Evolutionary conservation across 352 stramenopile species (phyloP).

Genomic region (Pythium aquatile): DNA sequence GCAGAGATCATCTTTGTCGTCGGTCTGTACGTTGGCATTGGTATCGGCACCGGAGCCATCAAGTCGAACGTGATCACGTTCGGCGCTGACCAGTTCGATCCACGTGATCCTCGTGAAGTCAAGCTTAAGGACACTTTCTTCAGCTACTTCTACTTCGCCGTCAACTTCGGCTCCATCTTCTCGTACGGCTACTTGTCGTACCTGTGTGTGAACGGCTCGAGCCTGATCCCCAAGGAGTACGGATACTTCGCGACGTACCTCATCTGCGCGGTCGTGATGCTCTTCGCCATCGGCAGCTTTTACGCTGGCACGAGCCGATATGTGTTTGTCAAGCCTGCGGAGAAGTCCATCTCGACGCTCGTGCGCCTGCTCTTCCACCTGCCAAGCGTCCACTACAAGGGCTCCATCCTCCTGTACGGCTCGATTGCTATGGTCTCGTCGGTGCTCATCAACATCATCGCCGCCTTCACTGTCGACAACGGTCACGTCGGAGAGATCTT

Average conservation of each 20-base stretch:
- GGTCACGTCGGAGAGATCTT: conserved; percentile 40
- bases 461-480: conserved; percentile 44
- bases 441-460: conserved; percentile 54
- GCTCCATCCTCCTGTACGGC: conserved; percentile 37
- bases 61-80: conserved; percentile 34
- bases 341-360: conserved; percentile 45
- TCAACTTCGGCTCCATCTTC: conserved; percentile 70
- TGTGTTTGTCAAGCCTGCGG: conserved; percentile 39
- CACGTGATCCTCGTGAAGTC: conserved; percentile 36
- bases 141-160: conserved; percentile 78
- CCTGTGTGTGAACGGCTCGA: conserved; percentile 70
- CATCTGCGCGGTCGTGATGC: conserved; percentile 45
- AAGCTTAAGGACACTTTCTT: conserved; percentile 69
- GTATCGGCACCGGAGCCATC: conserved; percentile 29
- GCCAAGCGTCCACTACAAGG: conserved; percentile 30
- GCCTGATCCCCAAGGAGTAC: conserved; percentile 59
- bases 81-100: conserved; percentile 55
- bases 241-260: conserved; percentile 79
- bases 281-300: conserved; percentile 42
- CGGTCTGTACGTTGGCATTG: conserved; percentile 52
- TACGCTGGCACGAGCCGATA: conserved; percentile 46
- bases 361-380: conserved; percentile 35
- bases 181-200: conserved; percentile 78
- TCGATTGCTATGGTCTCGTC: conserved; percentile 39
- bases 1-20: conserved; percentile 60